Evolutionary conservation across 2,329 filamentous ascomycete species (phyloP), one percentile per base, ranked within the genome.

Genomic region (Penicillium sclerotiorum): DNA sequence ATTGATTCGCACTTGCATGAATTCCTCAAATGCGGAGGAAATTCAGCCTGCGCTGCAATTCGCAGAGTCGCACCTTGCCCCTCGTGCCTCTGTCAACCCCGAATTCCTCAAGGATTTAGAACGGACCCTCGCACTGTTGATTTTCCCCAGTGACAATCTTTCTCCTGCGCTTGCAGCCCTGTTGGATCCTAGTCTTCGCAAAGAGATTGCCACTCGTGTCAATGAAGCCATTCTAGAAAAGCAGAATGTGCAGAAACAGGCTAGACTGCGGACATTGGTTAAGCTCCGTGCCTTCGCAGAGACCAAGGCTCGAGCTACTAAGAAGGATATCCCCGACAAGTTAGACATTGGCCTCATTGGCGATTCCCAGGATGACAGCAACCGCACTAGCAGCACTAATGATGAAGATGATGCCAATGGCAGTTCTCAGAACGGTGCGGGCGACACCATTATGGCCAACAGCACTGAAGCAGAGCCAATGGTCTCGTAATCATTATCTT

Each of bases 211-310:
- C 4, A 86, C 86, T 53, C 82, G 82, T 60, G 94, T 99, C 46
- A 99, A 99, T 67, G 86, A 91, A 70, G 90, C 91, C 9, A 90
- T 99, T 45, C 75, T 97, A 21, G 78, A 82, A 48, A 85, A 81
- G 43, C 87, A 92, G 66, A 86, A 87, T 18, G 79, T 85, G 59
- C 80, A 85, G 54, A 83, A 87, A 53, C 90, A 96, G 69, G 88
- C 92, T 11, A 88, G 89, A 21, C 89, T 99, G 57, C 82, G 88
- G 48, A 84, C 88, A 56, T 78, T 99, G 3, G 85, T 96, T 33
- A 86, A 87, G 63, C 81, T 95, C 66, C 83, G 93, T 49, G 85
- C 87, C 1, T 99, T 93, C 90, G 87, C 90, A 8, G 93, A 97
- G 71, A 64, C 73, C 35, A 75, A 76, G 53, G 76, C 75, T n/a